phyloP scores from a whole-genome alignment of 2,329 filamentous ascomycete species.

The Monilinia aucupariae region DNA sequence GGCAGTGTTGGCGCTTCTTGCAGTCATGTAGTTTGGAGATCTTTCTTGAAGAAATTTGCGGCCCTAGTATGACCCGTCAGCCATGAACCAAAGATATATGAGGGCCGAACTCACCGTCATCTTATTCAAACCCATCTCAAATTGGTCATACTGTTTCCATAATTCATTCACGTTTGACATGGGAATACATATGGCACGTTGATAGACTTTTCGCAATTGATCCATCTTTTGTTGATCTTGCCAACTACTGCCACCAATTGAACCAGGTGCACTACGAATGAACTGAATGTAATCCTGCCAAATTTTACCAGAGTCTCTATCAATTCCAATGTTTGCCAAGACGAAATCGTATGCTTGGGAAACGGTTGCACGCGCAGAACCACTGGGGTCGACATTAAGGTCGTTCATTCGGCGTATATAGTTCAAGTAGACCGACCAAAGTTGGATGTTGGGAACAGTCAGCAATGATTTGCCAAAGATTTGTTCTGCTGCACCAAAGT shows the following conservation, averaged over 20 bases:
- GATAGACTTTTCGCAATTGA: conserved; percentile 82
- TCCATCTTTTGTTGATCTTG: conserved; percentile 99
- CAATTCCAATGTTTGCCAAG: conserved; percentile 80
- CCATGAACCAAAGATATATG: conserved; percentile 13
- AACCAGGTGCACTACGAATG: conserved; percentile 79
- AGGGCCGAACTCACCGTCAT: conserved; percentile 58
- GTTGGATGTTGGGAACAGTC: conserved; percentile 71
- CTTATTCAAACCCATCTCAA: conserved; percentile 92
- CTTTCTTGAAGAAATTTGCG: conserved; percentile 92
- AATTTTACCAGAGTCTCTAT: conserved; percentile 81
- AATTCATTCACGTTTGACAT: conserved; percentile 75
- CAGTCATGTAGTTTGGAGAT: conserved; percentile 92
- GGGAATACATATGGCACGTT: conserved; percentile 81
- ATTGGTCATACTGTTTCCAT: conserved; percentile 97
- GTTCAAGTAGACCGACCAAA: conserved; percentile 92
- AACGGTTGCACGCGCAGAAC: conserved; percentile 71
- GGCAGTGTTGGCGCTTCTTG: conserved; percentile 81
- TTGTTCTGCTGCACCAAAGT: conserved; percentile 72
- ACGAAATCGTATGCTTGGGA: conserved; percentile 89
- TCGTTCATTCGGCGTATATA: conserved; percentile 92
- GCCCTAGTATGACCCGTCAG: conserved; percentile 49
- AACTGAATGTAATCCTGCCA: conserved; percentile 97
- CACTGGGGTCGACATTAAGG: conserved; percentile 70
- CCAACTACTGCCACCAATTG: conserved; percentile 80
- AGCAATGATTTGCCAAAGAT: conserved; percentile 79